A percentile compares a stretch with the other conserved stretches of the same genome.
Conservation (phyloP, 345 rosid species). For the Acer negundo region DNA sequence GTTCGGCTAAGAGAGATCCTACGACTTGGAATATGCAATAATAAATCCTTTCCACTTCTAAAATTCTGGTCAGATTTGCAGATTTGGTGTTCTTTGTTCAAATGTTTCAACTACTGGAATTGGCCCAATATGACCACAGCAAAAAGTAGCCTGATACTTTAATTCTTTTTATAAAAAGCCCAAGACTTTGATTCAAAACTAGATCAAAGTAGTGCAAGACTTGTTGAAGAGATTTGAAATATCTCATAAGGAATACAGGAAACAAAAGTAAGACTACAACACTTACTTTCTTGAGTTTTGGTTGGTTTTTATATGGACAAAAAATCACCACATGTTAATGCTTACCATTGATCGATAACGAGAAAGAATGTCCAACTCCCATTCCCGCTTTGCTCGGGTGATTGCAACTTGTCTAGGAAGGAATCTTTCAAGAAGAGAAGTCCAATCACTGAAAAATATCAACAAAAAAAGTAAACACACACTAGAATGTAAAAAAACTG, state of each 20-base stretch:
- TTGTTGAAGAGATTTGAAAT: conserved; percentile 2
- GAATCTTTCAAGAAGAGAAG: conserved; percentile 82
- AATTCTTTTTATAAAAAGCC: neutral
- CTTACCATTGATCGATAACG: conserved; percentile 86
- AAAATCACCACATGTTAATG: conserved; percentile 15
- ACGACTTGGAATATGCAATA: neutral
- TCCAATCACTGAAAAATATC: conserved; percentile 72
- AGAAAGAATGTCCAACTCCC: conserved; percentile 94
- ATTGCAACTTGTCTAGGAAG: conserved; percentile 95
- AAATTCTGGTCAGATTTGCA: neutral
- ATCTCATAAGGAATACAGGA: neutral
- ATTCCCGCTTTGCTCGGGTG: conserved; percentile 90
- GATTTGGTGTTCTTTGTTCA: neutral
- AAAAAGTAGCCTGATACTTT: neutral
- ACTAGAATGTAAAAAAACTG: neutral
- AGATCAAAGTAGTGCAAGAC: neutral
- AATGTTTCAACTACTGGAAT: neutral
- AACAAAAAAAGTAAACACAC: conserved; percentile 18
- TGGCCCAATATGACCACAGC: neutral
- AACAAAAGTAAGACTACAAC: neutral
- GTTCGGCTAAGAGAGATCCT: neutral
- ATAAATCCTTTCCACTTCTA: neutral
- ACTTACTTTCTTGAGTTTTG: neutral
- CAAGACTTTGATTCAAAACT: neutral
- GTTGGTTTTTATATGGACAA: neutral